Conservation (phyloP, 176 grass and related monocot genomes). For the Juncus effusus region DNA sequence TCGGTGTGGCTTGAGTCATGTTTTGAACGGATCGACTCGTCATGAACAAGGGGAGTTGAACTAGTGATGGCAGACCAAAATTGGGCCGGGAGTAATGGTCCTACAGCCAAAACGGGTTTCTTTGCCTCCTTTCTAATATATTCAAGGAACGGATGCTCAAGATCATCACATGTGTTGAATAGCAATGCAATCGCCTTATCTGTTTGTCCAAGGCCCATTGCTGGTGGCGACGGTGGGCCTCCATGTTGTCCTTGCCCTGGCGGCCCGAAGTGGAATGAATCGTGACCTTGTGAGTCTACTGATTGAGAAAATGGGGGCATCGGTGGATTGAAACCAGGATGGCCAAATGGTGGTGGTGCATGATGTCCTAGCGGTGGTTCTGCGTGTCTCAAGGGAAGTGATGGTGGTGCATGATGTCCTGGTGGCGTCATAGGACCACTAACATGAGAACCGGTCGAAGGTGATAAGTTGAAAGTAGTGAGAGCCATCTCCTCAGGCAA, state of each 20-base stretch:
- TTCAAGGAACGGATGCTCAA: conserved; percentile 35
- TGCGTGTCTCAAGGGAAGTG: background rate
- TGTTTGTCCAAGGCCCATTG: conserved; percentile 11
- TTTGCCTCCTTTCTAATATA: conserved; percentile 24
- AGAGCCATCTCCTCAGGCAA: conserved; percentile 37
- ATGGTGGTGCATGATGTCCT: background rate
- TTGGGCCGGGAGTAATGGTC: conserved; percentile 35
- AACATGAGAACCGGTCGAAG: background rate
- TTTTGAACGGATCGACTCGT: conserved; percentile 20
- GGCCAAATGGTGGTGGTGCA: background rate
- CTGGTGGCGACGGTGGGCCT: conserved; percentile 2
- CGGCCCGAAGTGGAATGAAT: background rate
- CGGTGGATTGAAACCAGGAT: background rate
- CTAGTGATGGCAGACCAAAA: conserved; percentile 31
- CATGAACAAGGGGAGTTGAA: conserved; percentile 23
- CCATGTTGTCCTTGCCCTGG: background rate
- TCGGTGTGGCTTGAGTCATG: conserved; percentile 5
- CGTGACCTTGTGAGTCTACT: background rate
- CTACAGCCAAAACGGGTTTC: conserved; percentile 34
- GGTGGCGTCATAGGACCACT: background rate
- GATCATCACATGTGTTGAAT: conserved; percentile 36
- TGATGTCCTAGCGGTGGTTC: background rate
- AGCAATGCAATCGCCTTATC: conserved; percentile 27
- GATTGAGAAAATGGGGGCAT: background rate
- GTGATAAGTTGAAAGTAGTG: conserved; percentile 14